Base-by-base conservation (phyloP, 2,329 filamentous ascomycete species). In the Ophiobolus disseminans region DNA sequence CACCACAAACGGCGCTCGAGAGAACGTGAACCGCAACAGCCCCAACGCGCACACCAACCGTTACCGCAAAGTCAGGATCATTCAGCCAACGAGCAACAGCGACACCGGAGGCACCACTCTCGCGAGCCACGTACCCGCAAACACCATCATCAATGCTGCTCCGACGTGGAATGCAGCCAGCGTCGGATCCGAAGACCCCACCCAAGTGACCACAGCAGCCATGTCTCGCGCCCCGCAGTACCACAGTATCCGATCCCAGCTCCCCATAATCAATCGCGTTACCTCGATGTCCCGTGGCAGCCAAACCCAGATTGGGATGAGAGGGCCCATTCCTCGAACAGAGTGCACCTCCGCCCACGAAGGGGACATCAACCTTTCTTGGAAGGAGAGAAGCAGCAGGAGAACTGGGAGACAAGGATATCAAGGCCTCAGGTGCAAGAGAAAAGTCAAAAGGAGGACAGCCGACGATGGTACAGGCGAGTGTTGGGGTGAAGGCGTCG, bases 1-100 rank as follows among this genome's bases (percentile, higher is more conserved):
- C 48, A 22, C 46, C 40, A 17, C 51, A 50, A 38, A 45, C 35
- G 22, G 19, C 50, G 44, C 43, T 40, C 25, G 28, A 36, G 13
- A 42, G 48, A 45, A 45, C 47, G 11, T 44, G 40, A 44, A 26
- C 34, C 5, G n/a, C 42, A 44, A 46, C 38, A 25, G 25, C 20
- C 17, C 22, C 45, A 26, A 23, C 23, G 22, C 10, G 42, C 46
- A 36, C 40, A 21, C 26, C 42, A 46, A 46, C 38, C 21, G 30
- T 20, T 9, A 4, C 32, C 7, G 25, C 31, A 19, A 26, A 21
- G 11, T 9, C 45, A 11, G 21, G 32, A 32, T n/a, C 23, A 34
- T 21, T 17, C 6, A 32, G 17, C 20, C 36, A 36, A 16, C 22
- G 35, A 20, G 10, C 42, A 26, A 10, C 42, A 19, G 20, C 34